Evolutionary conservation across 768 basidiomycete species (phyloP), one percentile per base, ranked within the genome.

Genomic region (Rhizopogon salebrosus): DNA sequence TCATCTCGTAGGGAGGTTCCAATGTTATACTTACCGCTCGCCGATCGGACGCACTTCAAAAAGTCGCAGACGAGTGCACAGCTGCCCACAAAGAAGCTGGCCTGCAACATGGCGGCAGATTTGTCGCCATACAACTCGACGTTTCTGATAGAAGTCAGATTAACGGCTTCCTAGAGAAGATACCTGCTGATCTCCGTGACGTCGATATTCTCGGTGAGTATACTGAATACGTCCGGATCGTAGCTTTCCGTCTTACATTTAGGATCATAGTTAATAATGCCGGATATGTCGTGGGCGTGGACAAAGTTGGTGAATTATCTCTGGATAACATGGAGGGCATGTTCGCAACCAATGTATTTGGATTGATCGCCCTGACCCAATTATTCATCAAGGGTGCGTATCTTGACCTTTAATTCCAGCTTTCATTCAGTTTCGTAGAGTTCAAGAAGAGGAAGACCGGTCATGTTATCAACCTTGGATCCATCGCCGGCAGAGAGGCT

Each of bases 381-480:
- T 69, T 92, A 18, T 70, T 86, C 35, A 70, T 89, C 62, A 78
- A 74, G 70, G 79, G 87, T 75, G 3, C 35, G 46, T 51, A 43
- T 43, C 34, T 16, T 48, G 37, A 14, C 18, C 11, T 9, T 46
- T 10, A 11, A 16, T 16, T 40, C 48, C 35, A 54, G 8, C 6
- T 37, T 40, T 24, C 50, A 23, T 45, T 60, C 53, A 69, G 51
- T 10, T 40, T 23, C 18, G 27, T 49, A 90, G 89, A 87, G 54
- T 92, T 93, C 75, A 92, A 87, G 66, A 77, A 72, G 50, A 85
- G 79, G 64, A 82, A 86, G 62, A 72, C 82, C 4, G 91, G 92
- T 0, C 93, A 95, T 72, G 75, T 99, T 60, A 98, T 99, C 73
- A 95, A 97, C 69, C 75, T 99, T 46, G 95, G 97, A 7, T 95